phyloP scores from a whole-genome alignment of 345 rosid genomes.

The Noccaea caerulescens region DNA sequence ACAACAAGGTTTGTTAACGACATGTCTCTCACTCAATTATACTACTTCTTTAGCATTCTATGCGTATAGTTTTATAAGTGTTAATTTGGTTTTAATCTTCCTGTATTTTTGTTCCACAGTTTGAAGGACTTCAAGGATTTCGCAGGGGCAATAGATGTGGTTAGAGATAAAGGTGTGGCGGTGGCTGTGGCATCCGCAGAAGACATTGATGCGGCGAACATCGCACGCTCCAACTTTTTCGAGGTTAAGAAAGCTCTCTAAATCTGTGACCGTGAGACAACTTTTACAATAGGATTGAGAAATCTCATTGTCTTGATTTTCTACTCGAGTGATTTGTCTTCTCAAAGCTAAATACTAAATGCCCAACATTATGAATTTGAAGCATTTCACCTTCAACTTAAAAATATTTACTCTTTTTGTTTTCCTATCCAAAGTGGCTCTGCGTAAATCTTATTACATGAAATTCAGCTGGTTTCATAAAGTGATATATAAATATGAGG shows the following conservation, averaged over 20 bases:
- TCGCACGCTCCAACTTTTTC: conserved; percentile 61
- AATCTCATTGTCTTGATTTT: conserved; percentile 8
- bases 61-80: neutral
- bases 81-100: neutral
- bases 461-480: neutral
- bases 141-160: conserved; percentile 65
- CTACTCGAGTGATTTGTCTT: neutral
- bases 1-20: conserved; percentile 65
- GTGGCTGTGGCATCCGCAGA: conserved; percentile 85
- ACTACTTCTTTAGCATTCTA: neutral
- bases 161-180: conserved; percentile 68
- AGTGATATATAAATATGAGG: neutral
- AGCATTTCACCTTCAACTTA: conserved; percentile 10
- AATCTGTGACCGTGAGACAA: neutral
- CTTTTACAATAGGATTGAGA: neutral
- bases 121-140: conserved; percentile 85
- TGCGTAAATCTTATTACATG: neutral
- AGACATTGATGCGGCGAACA: conserved; percentile 74
- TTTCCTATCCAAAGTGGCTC: neutral
- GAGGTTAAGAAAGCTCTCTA: conserved; percentile 74
- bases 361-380: conserved; percentile 17
- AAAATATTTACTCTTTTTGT: neutral
- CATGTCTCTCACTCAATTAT: neutral
- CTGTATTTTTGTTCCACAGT: conserved; percentile 46
- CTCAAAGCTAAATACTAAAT: neutral